A percentile compares a stretch with the other conserved stretches of the same genome.
Conservation (phyloP, 1,139 yeast genomes). For the Candida sp. region DNA sequence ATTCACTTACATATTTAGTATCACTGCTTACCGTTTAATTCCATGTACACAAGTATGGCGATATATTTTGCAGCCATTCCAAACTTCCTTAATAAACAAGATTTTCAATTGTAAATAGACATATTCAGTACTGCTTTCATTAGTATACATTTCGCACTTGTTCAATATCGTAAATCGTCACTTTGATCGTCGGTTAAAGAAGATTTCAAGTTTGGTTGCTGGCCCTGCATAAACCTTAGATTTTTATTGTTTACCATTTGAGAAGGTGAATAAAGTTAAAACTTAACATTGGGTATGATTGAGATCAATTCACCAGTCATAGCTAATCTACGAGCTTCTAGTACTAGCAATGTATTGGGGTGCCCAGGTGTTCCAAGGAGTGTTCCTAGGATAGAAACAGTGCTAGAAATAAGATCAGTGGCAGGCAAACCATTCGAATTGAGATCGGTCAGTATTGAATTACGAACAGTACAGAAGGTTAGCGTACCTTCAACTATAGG, state of each 20-base stretch:
- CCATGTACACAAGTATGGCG: too few relatives aligned
- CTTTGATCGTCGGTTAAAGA: neutral
- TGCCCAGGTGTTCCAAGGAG: conserved; percentile 66
- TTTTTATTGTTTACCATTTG: neutral
- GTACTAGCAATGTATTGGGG: conserved; percentile 49
- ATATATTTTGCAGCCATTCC: neutral
- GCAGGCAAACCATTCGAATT: conserved; percentile 36
- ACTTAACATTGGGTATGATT: conserved; percentile 6
- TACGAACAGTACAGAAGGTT: conserved; percentile 38
- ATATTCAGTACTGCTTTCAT: too few relatives aligned
- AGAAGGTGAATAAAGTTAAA: conserved; percentile 10
- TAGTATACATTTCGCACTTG: neutral
- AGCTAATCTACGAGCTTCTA: conserved; percentile 42
- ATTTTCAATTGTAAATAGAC: too few relatives aligned
- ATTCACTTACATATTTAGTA: too few relatives aligned
- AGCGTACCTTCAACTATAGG: conserved; percentile 40
- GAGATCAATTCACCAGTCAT: conserved; percentile 21
- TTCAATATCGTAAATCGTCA: too few relatives aligned
- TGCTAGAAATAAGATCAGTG: conserved; percentile 35
- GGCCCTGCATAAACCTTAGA: neutral
- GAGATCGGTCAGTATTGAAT: conserved; percentile 34
- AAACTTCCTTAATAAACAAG: neutral
- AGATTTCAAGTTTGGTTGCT: neutral
- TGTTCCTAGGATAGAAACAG: conserved; percentile 47
- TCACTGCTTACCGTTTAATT: too few relatives aligned